phyloP scores from a whole-genome alignment of 1,139 yeast species.

The Saccharomycopsis hybrid region DNA sequence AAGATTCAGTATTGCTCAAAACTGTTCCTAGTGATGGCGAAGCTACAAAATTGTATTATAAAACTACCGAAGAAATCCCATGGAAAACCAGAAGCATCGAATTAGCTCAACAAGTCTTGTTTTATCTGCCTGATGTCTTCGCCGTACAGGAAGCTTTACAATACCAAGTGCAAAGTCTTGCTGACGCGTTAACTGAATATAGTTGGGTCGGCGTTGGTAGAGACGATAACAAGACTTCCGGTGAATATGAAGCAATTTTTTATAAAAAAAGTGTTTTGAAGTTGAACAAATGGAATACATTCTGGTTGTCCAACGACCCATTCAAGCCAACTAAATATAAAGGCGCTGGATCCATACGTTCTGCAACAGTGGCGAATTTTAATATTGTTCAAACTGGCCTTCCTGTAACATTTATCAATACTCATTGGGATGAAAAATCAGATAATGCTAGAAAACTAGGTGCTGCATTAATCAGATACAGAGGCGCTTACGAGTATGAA shows the following conservation, averaged over 20 bases:
- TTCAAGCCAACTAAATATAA: constrained; percentile 36
- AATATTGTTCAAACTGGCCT: constrained; percentile 21
- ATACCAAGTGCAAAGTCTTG: constrained; percentile 28
- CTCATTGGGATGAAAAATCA: constrained; percentile 42
- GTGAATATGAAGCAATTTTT: constrained; percentile 43
- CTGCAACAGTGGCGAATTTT: constrained; percentile 37
- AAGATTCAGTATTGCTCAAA: too few species aligned
- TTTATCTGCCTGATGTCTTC: constrained; percentile 29
- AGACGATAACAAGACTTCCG: constrained; percentile 39
- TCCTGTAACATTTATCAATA: constrained; percentile 34
- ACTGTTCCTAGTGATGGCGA: not conserved
- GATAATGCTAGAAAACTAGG: constrained; percentile 36
- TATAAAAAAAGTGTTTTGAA: constrained; percentile 30
- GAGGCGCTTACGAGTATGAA: constrained; percentile 29
- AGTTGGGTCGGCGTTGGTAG: constrained; percentile 42
- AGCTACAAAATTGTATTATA: not conserved
- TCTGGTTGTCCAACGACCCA: constrained; percentile 41
- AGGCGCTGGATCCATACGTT: constrained; percentile 40
- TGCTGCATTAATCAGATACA: constrained; percentile 30
- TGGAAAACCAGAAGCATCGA: constrained; percentile 21
- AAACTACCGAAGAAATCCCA: not conserved
- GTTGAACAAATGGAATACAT: constrained; percentile 30
- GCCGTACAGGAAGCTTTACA: constrained; percentile 29
- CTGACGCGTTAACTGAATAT: constrained; percentile 19
- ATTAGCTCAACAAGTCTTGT: constrained; percentile 28